phyloP scores from a whole-genome alignment of 305 asterid genomes.

The Solanum hybrid region DNA sequence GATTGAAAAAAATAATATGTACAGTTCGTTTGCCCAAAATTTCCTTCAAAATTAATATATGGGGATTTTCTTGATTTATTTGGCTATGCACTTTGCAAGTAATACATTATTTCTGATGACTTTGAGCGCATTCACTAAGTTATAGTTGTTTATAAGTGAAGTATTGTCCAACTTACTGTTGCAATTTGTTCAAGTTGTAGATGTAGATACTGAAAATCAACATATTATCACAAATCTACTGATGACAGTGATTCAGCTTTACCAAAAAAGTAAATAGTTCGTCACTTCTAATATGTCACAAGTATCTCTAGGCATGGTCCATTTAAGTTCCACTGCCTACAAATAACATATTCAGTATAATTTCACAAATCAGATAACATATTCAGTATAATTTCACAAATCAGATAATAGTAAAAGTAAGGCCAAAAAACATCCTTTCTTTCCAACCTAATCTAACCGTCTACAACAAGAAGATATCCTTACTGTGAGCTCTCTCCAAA shows the following conservation, averaged over 20 bases:
- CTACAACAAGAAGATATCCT: background rate
- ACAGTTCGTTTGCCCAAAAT: background rate
- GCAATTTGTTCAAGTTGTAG: background rate
- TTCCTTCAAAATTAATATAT: background rate
- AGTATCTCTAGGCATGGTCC: background rate
- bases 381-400: background rate
- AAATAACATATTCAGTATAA: no score
- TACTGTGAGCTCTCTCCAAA: background rate
- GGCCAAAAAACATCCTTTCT: background rate
- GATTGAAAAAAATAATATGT: background rate
- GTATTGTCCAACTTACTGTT: background rate
- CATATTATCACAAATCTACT: background rate
- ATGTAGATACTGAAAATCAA: background rate
- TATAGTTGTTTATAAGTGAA: background rate
- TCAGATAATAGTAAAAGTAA: background rate
- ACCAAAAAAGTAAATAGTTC: background rate
- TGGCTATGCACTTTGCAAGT: background rate
- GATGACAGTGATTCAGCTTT: background rate
- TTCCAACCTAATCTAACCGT: background rate
- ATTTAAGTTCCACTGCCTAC: accelerated
- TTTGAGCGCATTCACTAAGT: background rate
- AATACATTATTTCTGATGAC: background rate
- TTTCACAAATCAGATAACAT: background rate
- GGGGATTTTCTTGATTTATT: background rate
- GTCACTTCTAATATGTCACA: background rate